Conservation (phyloP, 2,329 filamentous ascomycete genomes). For the Fusarium sambucinum region DNA sequence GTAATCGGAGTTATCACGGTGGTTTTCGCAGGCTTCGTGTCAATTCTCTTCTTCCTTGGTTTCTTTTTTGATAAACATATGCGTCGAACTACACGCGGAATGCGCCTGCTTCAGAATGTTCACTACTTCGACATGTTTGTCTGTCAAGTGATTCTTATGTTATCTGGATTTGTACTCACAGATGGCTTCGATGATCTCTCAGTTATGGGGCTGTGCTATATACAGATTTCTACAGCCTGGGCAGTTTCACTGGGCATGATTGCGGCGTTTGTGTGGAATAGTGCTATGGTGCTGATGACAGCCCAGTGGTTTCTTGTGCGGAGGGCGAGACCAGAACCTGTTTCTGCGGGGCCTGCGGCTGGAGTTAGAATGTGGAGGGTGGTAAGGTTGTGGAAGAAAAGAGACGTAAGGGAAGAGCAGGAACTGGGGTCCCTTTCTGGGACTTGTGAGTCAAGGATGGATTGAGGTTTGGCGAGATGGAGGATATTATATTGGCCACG, state of each 20-base stretch:
- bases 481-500: neutral
- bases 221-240: conserved; percentile 17
- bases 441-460: neutral
- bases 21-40: conserved; percentile 4
- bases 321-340: neutral
- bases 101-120: conserved; percentile 9
- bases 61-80: conserved; percentile 12
- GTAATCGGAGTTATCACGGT: neutral
- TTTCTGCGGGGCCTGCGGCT: neutral
- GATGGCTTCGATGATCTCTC: conserved; percentile 12
- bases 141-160: conserved; percentile 19
- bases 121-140: conserved; percentile 27
- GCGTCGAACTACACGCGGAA: neutral
- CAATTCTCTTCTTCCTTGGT: conserved; percentile 9
- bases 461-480: neutral
- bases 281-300: conserved; percentile 25
- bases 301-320: conserved; percentile 23
- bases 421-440: conserved; percentile 14
- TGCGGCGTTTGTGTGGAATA: conserved; percentile 23
- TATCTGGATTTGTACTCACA: conserved; percentile 16
- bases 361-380: conserved; percentile 18
- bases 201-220: conserved; percentile 9
- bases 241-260: conserved; percentile 18
- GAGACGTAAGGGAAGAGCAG: neutral
- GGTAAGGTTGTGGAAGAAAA: neutral